Evolutionary conservation across 345 rosid species (phyloP).

Genomic region (Alliaria petiolata): DNA sequence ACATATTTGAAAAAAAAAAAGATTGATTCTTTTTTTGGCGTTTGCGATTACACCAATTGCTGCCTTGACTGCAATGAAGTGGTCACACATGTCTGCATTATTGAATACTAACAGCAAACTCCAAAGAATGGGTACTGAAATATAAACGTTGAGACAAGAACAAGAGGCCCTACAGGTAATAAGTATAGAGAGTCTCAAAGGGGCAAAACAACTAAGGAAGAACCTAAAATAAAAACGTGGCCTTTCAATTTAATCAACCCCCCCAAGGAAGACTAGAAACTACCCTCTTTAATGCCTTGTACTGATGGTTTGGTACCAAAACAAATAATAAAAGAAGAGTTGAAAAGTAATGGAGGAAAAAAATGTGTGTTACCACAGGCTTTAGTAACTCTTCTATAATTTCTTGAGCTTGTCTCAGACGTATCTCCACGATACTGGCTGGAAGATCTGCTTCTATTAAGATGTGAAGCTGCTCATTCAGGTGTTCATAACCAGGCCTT

Average conservation of each 20-base stretch:
- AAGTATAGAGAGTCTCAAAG: constrained; percentile 12
- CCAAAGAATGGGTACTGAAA: constrained; percentile 22
- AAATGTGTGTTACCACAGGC: constrained; percentile 62
- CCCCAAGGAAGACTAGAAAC: constrained; percentile 8
- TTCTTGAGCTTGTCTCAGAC: constrained; percentile 74
- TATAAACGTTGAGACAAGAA: constrained; percentile 17
- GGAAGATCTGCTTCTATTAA: constrained; percentile 76
- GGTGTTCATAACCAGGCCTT: constrained; percentile 74
- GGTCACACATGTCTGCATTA: constrained; percentile 29
- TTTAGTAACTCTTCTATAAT: constrained; percentile 89
- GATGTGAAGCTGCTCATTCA: constrained; percentile 77
- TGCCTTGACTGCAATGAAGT: constrained; percentile 13
- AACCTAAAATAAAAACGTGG: constrained; percentile 21
- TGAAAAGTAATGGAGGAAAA: background rate
- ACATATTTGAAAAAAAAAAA: background rate
- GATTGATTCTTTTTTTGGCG: constrained; percentile 16
- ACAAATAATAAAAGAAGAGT: background rate
- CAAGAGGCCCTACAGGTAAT: constrained; percentile 26
- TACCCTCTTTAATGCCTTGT: constrained; percentile 1
- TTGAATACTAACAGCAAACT: constrained; percentile 27
- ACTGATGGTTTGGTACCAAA: background rate
- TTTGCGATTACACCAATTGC: constrained; percentile 1
- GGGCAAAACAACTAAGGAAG: constrained; percentile 8
- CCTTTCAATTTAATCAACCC: background rate
- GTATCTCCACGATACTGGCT: constrained; percentile 57